These are phyloP conservation scores for Cutaneotrichosporon arboriforme DNA, from an alignment of 1,284 basidiomycete species.

Conservation along the genomic window DNA sequence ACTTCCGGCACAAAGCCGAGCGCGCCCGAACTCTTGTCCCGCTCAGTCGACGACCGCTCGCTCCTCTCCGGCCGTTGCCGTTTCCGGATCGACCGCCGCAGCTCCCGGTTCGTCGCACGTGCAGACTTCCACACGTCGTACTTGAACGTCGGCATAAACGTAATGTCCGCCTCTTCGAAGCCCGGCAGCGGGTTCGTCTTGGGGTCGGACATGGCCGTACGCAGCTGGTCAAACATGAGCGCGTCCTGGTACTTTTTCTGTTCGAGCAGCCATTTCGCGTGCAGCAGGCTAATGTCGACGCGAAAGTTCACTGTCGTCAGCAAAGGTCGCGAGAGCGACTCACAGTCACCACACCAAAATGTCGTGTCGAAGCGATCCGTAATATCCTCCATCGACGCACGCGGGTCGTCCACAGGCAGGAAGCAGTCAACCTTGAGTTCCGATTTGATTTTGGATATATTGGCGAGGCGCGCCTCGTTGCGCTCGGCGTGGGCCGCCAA, in stretches of 20 bases:
- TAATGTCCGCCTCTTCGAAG: conserved; percentile 51
- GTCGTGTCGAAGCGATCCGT: conserved; percentile 54
- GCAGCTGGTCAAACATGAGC: conserved; percentile 54
- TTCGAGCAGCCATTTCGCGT: conserved; percentile 55
- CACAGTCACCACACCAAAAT: conserved; percentile 52
- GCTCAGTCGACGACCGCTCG: conserved; percentile 7
- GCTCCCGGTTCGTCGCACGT: conserved; percentile 42
- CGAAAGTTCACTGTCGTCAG: conserved; percentile 49
- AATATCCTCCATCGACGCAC: conserved; percentile 38
- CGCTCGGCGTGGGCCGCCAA: conserved; percentile 52
- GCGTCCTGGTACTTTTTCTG: conserved; percentile 50
- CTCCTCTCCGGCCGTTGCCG: conserved; percentile 19
- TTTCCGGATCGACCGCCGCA: conserved; percentile 25
- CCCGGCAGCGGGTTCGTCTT: conserved; percentile 44
- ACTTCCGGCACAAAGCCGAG: conserved; percentile 15
- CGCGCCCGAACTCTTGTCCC: background rate
- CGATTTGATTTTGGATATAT: conserved; percentile 51
- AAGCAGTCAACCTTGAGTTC: conserved; percentile 54
- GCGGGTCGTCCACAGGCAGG: conserved; percentile 42
- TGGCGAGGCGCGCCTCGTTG: conserved; percentile 41
- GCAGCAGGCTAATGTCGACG: conserved; percentile 51
- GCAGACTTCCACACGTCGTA: conserved; percentile 50
- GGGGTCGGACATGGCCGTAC: conserved; percentile 48
- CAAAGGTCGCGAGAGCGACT: background rate
- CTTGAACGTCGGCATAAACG: conserved; percentile 53